Conservation (phyloP, 306 rosid species). For the Vachellia collinsii region DNA sequence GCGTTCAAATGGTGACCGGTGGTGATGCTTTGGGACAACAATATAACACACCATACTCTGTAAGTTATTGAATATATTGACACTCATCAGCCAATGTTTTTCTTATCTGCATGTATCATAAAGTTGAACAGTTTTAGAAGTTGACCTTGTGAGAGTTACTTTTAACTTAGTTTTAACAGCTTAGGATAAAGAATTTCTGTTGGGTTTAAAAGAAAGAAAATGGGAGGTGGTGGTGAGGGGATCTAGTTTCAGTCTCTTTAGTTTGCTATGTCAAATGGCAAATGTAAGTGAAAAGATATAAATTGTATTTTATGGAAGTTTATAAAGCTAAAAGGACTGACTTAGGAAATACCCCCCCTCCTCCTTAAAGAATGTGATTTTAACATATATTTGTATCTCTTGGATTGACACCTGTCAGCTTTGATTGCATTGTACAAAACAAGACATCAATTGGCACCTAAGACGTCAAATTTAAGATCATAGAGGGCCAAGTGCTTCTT, state of each 20-base stretch:
- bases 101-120: background rate
- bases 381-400: too few species aligned
- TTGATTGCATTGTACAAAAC: background rate
- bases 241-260: background rate
- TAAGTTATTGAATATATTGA: conserved; percentile 48
- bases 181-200: background rate
- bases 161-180: background rate
- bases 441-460: background rate
- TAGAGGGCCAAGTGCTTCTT: background rate
- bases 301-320: background rate
- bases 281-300: background rate
- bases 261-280: background rate
- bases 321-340: background rate
- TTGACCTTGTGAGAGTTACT: conserved; percentile 3
- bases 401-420: too few species aligned
- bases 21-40: conserved; percentile 95
- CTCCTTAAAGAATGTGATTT: too few species aligned
- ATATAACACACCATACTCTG: conserved; percentile 87
- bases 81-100: background rate
- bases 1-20: conserved; percentile 83
- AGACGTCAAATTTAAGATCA: background rate
- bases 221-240: background rate
- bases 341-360: too few species aligned
- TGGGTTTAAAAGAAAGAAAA: background rate
- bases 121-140: background rate